Evolutionary conservation across 371 early-diverging fungal species (phyloP).

Genomic region (Mortierella sp.): DNA sequence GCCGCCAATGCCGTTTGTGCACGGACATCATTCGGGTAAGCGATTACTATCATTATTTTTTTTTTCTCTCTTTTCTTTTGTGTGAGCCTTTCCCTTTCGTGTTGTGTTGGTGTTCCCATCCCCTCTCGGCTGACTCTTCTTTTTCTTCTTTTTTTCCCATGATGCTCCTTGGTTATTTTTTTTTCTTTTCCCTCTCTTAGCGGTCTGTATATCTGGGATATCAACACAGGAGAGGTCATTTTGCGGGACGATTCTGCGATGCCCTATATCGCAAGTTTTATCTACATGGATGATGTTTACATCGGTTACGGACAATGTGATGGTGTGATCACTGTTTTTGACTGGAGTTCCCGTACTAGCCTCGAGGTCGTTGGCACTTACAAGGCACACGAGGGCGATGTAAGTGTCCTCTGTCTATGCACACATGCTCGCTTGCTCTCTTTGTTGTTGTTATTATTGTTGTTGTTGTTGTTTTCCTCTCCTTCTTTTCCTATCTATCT

Average conservation of each 20-base stretch:
- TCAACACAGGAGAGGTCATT: conserved; percentile 37
- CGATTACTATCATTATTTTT: conserved; percentile 1
- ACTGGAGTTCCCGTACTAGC: conserved; percentile 39
- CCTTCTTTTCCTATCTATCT: no score
- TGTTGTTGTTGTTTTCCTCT: no score
- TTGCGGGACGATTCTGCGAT: conserved; percentile 42
- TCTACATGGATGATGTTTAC: conserved; percentile 39
- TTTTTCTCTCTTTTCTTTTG: background rate
- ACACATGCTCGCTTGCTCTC: background rate
- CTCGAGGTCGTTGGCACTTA: conserved; percentile 38
- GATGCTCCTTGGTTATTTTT: background rate
- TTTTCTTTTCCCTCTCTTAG: conserved; percentile 2
- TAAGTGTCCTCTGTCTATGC: conserved; percentile 13
- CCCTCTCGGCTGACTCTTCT: no score
- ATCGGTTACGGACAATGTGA: conserved; percentile 49
- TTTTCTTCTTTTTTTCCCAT: background rate
- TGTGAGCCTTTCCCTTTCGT: no score
- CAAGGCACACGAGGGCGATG: conserved; percentile 48
- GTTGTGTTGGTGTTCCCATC: no score
- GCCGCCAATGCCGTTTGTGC: conserved; percentile 34
- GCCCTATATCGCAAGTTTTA: conserved; percentile 42
- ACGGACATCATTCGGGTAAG: conserved; percentile 49
- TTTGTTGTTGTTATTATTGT: background rate
- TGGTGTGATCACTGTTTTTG: conserved; percentile 43
- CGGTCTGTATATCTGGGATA: conserved; percentile 40